phyloP scores from a whole-genome alignment of 2,329 filamentous ascomycete species.

The Fusarium sp. region DNA sequence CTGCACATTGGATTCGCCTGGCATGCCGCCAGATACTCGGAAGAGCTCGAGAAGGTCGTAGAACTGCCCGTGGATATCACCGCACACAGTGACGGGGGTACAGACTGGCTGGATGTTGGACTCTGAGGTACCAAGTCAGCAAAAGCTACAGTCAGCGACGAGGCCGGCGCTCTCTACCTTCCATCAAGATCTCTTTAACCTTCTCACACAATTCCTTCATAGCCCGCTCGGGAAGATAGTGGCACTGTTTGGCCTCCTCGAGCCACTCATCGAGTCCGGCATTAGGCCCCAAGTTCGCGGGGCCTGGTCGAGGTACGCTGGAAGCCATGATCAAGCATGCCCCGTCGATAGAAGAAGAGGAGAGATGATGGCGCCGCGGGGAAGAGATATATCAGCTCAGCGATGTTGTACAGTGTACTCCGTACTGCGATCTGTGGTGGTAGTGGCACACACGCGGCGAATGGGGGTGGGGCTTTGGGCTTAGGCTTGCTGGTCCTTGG shows the following conservation, averaged over 20 bases:
- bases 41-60: constrained; percentile 98
- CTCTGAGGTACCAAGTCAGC: constrained; percentile 66
- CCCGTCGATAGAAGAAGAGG: constrained; percentile 42
- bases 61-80: constrained; percentile 98
- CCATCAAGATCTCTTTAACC: constrained; percentile 99
- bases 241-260: constrained; percentile 95
- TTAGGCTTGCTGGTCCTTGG: constrained; percentile 14
- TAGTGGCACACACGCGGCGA: constrained; percentile 42
- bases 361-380: constrained; percentile 31
- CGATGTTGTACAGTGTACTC: too few species aligned
- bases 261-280: constrained; percentile 96
- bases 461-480: constrained; percentile 47
- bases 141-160: constrained; percentile 3
- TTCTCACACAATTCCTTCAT: constrained; percentile 99
- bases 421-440: constrained; percentile 43
- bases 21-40: constrained; percentile 96
- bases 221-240: constrained; percentile 92
- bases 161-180: constrained; percentile 69
- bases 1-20: constrained; percentile 80
- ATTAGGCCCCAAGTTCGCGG: constrained; percentile 84
- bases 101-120: constrained; percentile 99
- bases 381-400: constrained; percentile 44
- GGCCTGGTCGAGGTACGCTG: constrained; percentile 86
- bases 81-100: constrained; percentile 96
- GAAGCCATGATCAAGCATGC: constrained; percentile 55